phyloP scores from a whole-genome alignment of 257 asterid species.

The Coffea canephora region DNA sequence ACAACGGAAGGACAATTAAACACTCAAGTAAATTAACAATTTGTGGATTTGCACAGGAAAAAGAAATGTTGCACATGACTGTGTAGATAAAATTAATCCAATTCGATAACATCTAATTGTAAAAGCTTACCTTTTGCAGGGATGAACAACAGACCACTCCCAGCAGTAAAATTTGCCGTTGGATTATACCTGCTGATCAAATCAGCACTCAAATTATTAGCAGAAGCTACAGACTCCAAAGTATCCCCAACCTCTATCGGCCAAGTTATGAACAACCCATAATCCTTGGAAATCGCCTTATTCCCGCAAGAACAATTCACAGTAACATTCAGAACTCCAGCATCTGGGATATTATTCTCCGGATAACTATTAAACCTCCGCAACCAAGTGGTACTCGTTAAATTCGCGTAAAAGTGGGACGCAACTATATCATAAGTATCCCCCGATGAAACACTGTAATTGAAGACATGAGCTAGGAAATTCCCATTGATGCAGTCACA shows the following conservation, averaged over 20 bases:
- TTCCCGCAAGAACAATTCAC: conserved; percentile 92
- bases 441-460: conserved; percentile 26
- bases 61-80: too few relatives aligned
- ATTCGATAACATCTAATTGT: neutral
- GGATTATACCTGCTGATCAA: conserved; percentile 60
- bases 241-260: conserved; percentile 60
- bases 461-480: conserved; percentile 54
- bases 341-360: conserved; percentile 45
- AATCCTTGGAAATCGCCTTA: conserved; percentile 37
- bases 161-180: conserved; percentile 40
- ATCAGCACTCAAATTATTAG: conserved; percentile 45
- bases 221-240: conserved; percentile 45
- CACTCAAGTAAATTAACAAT: too few relatives aligned
- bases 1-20: too few relatives aligned
- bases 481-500: conserved; percentile 55
- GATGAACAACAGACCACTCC: conserved; percentile 52
- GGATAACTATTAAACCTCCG: conserved; percentile 40
- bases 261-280: conserved; percentile 76
- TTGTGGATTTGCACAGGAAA: too few relatives aligned
- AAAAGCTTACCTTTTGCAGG: conserved; percentile 68
- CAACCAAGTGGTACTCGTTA: conserved; percentile 48
- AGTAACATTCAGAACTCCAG: conserved; percentile 46
- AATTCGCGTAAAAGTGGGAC: conserved; percentile 43
- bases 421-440: conserved; percentile 43
- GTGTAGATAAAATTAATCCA: too few relatives aligned